A percentile compares a stretch with the other conserved stretches of the same genome.
Conservation (phyloP, 805 yeast species). For the Cyberlindnera xishuangbannaensis region DNA sequence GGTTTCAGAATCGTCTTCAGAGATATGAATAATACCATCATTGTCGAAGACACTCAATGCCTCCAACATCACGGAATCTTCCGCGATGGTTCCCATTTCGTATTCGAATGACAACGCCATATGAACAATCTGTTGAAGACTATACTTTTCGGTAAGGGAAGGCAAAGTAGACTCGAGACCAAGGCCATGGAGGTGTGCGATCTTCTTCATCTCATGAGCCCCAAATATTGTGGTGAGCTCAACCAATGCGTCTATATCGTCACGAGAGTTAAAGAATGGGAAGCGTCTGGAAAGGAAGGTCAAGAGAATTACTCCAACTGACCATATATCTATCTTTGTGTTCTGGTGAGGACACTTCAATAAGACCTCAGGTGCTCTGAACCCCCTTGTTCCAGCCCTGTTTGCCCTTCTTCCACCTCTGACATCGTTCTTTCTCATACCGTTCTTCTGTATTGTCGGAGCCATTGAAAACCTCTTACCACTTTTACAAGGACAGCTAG, state of each 20-base stretch:
- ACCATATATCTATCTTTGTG: conserved; percentile 77
- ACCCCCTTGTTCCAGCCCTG: conserved; percentile 90
- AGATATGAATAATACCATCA: conserved; percentile 5
- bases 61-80: conserved; percentile 67
- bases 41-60: conserved; percentile 37
- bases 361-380: conserved; percentile 76
- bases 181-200: conserved; percentile 83
- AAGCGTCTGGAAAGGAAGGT: conserved; percentile 75
- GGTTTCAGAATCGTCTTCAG: conserved; percentile 4
- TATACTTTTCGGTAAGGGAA: conserved; percentile 32
- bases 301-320: conserved; percentile 71
- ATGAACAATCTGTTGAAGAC: conserved; percentile 34
- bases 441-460: conserved; percentile 32
- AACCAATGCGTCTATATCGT: conserved; percentile 85
- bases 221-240: conserved; percentile 86
- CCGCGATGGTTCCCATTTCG: conserved; percentile 57
- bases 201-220: conserved; percentile 56
- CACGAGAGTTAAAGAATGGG: conserved; percentile 91
- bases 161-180: conserved; percentile 67
- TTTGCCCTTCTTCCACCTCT: conserved; percentile 90
- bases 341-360: conserved; percentile 47
- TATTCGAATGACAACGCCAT: conserved; percentile 40
- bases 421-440: conserved; percentile 82
- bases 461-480: conserved; percentile 22
- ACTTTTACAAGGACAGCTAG: conserved; percentile 48